These are phyloP conservation scores for Nematocida ausubeli DNA, from an alignment of 371 early-diverging fungal species.

Conservation along the genomic window DNA sequence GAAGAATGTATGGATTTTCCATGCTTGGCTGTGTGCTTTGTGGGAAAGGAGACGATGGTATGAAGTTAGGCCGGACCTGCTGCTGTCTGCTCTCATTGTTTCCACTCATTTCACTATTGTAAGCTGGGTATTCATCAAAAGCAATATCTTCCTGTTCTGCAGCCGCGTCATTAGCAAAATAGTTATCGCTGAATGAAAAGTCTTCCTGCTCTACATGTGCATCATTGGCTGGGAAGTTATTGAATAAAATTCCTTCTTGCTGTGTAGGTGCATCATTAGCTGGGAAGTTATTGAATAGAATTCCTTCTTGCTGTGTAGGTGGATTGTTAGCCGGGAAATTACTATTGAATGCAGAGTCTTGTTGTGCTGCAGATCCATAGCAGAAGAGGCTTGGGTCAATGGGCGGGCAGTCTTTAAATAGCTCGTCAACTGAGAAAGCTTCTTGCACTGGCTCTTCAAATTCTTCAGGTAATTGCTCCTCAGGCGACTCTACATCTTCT, in stretches of 20 bases:
- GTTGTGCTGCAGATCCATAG: background rate
- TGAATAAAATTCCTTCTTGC: background rate
- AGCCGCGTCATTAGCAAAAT: background rate
- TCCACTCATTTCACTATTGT: too few species aligned
- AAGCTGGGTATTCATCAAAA: too few species aligned
- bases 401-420: constrained; percentile 2
- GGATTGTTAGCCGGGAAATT: background rate
- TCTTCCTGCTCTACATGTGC: background rate
- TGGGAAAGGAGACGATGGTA: background rate
- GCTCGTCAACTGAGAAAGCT: background rate
- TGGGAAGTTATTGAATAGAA: background rate
- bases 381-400: background rate
- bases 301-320: background rate
- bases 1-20: background rate
- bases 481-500: background rate
- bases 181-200: background rate
- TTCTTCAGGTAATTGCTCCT: background rate
- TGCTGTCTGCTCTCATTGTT: background rate
- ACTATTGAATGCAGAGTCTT: background rate
- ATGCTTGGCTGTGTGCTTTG: background rate
- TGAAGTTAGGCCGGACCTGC: background rate
- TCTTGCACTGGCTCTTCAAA: background rate
- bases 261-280: background rate
- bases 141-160: background rate
- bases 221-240: background rate